These are phyloP conservation scores for Chrysophaeum taylorii DNA, from an alignment of 352 stramenopile genomes.

Conservation along the genomic window DNA sequence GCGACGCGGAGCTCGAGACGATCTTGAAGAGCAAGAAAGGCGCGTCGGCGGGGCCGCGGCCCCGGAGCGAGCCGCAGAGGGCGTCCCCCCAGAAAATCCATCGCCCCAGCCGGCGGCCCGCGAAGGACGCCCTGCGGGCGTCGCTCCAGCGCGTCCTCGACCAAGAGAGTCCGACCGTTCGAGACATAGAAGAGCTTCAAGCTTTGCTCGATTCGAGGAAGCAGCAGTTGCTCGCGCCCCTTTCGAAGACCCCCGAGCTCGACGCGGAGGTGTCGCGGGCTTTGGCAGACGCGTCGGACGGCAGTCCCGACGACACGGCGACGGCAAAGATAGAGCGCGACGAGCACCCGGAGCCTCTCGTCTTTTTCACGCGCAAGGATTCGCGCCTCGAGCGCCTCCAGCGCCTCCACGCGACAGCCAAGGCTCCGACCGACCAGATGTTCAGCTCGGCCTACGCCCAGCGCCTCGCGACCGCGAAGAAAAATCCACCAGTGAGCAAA, in stretches of 20 bases:
- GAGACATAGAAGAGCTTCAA: neutral
- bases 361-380: neutral
- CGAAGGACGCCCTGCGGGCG: neutral
- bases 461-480: neutral
- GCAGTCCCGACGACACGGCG: neutral
- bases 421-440: conserved; percentile 6
- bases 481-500: neutral
- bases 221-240: neutral
- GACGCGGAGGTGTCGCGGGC: neutral
- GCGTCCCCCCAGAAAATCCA: no score
- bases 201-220: neutral
- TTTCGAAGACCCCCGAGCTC: neutral
- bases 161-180: neutral
- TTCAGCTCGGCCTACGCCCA: conserved; percentile 3
- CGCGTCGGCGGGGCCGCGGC: no score
- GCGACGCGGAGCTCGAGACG: no score
- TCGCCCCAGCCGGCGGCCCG: no score
- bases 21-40: no score
- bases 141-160: neutral
- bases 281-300: neutral
- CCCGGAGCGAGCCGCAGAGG: no score
- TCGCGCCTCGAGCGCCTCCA: neutral
- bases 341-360: neutral
- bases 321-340: neutral
- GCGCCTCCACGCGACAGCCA: neutral